Base-by-base conservation (phyloP, 164 flowering plant genomes). In the grape (Vitis vinifera) region DNA sequence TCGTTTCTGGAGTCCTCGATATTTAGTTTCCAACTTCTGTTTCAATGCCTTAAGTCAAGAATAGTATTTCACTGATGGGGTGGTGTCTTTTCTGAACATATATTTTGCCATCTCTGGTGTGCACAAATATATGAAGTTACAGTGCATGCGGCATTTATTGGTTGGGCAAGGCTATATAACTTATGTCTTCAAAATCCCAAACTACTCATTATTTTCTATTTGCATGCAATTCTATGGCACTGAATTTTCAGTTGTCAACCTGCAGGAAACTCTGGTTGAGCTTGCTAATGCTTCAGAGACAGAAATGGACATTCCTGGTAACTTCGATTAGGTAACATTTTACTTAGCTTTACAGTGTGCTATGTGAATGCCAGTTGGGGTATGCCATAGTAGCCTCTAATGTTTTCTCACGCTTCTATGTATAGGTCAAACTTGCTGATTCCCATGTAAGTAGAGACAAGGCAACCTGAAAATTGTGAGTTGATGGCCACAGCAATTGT, bases 191-290 rank as follows among this genome's bases (percentile, higher is more conserved):
- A 15, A 53, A 53, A 13, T 53, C n/a, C n/a, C 6, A n/a, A 4
- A 53, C 14, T 6, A 13, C 2, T 13, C 15, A 53, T 13, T 53
- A 53, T 53, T 11, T 53, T 53, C n/a, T 13, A 53, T 6, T 53
- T 53, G 5, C n/a, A 14, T 13, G 15, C 2, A 13, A 53, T 14
- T 14, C n/a, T 11, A 14, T 14, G 5, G 16, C 44, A 37, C 44
- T 37, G 6, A 37, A 37, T 37, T 37, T 37, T 37, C 44, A 37
- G 44, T 37, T 37, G 2, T 37, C 44, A 37, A 37, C 6, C 10
- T 77, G 70, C 84, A 81, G 84, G 87, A 71, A 65, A 76, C 75
- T 67, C 59, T 81, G 50, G 82, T 63, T 16, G 81, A 82, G 74
- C 81, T 80, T 69, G 67, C 79, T 61, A 77, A 75, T 78, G 73